phyloP scores from a whole-genome alignment of 1,284 basidiomycete species.

The Neonothopanus nambi region DNA sequence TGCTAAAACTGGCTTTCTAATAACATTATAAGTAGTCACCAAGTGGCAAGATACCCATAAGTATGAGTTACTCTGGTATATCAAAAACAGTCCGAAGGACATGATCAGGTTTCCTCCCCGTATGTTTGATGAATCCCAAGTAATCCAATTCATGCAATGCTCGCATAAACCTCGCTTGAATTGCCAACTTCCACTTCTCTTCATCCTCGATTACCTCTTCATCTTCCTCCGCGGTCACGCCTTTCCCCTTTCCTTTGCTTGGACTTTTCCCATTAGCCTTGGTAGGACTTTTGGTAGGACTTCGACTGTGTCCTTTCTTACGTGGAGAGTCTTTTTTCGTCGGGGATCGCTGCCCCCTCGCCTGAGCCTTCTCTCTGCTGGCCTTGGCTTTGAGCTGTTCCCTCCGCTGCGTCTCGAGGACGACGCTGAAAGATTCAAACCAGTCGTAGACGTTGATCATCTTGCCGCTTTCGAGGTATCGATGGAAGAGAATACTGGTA shows the following conservation, averaged over 20 bases:
- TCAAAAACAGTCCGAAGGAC: constrained; percentile 70
- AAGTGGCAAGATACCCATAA: neutral
- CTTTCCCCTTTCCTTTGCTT: constrained; percentile 11
- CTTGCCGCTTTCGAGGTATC: constrained; percentile 74
- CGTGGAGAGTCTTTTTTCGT: too few relatives aligned
- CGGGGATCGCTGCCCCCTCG: neutral
- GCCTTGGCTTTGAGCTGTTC: constrained; percentile 18
- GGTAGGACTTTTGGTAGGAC: neutral
- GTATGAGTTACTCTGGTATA: constrained; percentile 36
- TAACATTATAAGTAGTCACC: too few relatives aligned
- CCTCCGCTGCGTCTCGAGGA: constrained; percentile 55
- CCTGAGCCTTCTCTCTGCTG: neutral
- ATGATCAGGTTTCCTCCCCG: constrained; percentile 74
- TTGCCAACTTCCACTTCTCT: constrained; percentile 59
- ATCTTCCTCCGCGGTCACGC: constrained; percentile 20
- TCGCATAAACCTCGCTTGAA: constrained; percentile 75
- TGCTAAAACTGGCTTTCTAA: too few relatives aligned
- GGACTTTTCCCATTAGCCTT: neutral
- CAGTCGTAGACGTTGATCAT: constrained; percentile 83
- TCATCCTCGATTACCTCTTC: constrained; percentile 23
- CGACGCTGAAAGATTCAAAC: constrained; percentile 70
- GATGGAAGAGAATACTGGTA: constrained; percentile 69
- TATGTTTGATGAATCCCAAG: constrained; percentile 76
- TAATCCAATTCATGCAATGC: constrained; percentile 79
- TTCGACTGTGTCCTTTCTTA: neutral